Percentiles rank a stretch among this genome's conserved stretches.
Conservation (phyloP, 2,329 filamentous ascomycete genomes). For the Sclerotinia trifoliorum region DNA sequence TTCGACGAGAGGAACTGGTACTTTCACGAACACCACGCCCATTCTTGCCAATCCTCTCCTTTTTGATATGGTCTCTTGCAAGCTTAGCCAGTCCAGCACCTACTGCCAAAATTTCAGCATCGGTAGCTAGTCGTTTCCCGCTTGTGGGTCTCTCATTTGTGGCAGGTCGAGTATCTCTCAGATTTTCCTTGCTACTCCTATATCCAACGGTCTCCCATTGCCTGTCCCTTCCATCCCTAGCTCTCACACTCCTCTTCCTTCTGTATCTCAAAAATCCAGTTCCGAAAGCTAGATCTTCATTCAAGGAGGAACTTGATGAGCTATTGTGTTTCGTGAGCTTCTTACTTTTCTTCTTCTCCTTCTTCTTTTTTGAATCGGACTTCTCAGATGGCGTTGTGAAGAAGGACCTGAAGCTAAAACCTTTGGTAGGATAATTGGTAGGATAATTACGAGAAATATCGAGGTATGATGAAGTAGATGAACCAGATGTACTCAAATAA, state of each 20-base stretch:
- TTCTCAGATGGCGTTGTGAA: slow-evolving; percentile 59
- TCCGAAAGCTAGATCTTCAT: slow-evolving; percentile 68
- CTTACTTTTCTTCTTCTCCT: slow-evolving; percentile 15
- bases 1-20: slow-evolving; percentile 24
- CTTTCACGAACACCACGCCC: slow-evolving; percentile 21
- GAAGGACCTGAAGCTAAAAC: slow-evolving; percentile 58
- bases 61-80: slow-evolving; percentile 43
- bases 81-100: slow-evolving; percentile 49
- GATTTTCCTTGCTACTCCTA: slow-evolving; percentile 23
- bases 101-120: slow-evolving; percentile 49
- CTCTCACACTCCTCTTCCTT: slow-evolving; percentile 34
- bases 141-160: slow-evolving; percentile 32
- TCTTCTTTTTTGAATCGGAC: slow-evolving; percentile 32
- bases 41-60: slow-evolving; percentile 39
- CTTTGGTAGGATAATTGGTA: slow-evolving; percentile 47
- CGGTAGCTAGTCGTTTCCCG: slow-evolving; percentile 38
- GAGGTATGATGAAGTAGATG: slow-evolving; percentile 45
- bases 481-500: slow-evolving; percentile 28
- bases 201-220: slow-evolving; percentile 34
- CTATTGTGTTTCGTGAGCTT: slow-evolving; percentile 43
- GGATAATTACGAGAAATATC: slow-evolving; percentile 62
- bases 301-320: slow-evolving; percentile 65
- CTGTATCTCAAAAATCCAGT: slow-evolving; percentile 48
- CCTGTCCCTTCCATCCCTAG: slow-evolving; percentile 35
- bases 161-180: slow-evolving; percentile 30